Percentiles rank a stretch among this genome's conserved stretches.
phyloP scores from a whole-genome alignment of 139 green algal genomes.

The Chlorella sp. region DNA sequence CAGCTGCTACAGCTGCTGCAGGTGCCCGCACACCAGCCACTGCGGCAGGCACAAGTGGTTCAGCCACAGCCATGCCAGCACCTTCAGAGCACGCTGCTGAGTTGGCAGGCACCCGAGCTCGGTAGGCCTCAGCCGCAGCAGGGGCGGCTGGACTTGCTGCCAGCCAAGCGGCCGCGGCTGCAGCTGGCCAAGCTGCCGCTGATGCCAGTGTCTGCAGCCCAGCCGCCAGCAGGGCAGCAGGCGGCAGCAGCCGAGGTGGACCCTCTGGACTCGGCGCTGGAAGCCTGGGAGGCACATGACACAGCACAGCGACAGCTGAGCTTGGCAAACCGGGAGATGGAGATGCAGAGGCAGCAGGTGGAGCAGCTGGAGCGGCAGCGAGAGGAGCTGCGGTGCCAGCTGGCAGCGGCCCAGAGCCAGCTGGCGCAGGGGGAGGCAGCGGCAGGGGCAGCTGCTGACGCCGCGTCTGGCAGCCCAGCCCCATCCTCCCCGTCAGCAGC shows the following conservation, averaged over 20 bases:
- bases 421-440: not conserved
- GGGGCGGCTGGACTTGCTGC: not conserved
- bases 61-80: not conserved
- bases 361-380: not conserved
- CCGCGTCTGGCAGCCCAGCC: too few species aligned
- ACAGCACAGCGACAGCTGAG: not conserved
- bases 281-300: slow-evolving; percentile 9
- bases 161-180: not conserved
- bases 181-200: not conserved
- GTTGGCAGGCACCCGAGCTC: too few species aligned
- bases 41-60: not conserved
- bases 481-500: too few species aligned
- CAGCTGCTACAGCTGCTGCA: not conserved
- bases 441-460: not conserved
- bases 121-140: not conserved
- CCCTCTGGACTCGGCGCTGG: not conserved
- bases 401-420: not conserved
- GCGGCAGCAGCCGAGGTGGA: not conserved
- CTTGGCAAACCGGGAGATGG: not conserved
- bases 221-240: not conserved
- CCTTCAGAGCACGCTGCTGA: not conserved
- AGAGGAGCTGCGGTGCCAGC: not conserved
- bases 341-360: not conserved
- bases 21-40: not conserved
- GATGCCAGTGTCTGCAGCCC: not conserved